Conservation (phyloP, 1,284 basidiomycete species). For the Trichosporon inkin region DNA sequence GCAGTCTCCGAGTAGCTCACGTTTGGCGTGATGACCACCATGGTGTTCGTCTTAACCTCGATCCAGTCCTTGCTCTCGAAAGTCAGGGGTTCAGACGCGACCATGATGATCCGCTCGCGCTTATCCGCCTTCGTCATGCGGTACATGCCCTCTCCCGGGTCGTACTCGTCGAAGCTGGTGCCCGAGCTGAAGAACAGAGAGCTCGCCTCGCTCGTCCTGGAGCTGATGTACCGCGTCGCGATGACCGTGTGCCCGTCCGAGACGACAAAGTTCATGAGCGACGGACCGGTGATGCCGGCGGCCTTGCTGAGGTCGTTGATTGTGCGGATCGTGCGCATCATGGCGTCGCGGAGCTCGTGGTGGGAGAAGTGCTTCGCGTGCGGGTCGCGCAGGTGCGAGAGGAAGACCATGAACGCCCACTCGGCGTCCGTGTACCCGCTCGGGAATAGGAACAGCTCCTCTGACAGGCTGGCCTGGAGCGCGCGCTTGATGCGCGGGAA, state of each 20-base stretch:
- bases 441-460: constrained; percentile 77
- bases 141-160: constrained; percentile 71
- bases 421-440: constrained; percentile 94
- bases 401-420: constrained; percentile 88
- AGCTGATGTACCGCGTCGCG: constrained; percentile 91
- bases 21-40: constrained; percentile 84
- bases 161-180: constrained; percentile 87
- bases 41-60: constrained; percentile 92
- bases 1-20: constrained; percentile 49
- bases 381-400: constrained; percentile 78
- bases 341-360: constrained; percentile 59
- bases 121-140: constrained; percentile 96
- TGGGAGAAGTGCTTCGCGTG: constrained; percentile 56
- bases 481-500: constrained; percentile 75
- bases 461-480: constrained; percentile 68
- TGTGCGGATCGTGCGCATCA: constrained; percentile 76
- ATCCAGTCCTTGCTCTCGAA: constrained; percentile 70
- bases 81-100: constrained; percentile 86
- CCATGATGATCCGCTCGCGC: constrained; percentile 79
- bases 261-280: constrained; percentile 92
- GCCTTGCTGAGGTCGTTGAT: constrained; percentile 74
- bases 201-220: constrained; percentile 84
- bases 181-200: constrained; percentile 95
- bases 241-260: constrained; percentile 91
- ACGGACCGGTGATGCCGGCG: constrained; percentile 68